A percentile compares a stretch with the other conserved stretches of the same genome.
Conservation (phyloP, 2,329 filamentous ascomycete species). For the Hymenoscyphus fructigenus region DNA sequence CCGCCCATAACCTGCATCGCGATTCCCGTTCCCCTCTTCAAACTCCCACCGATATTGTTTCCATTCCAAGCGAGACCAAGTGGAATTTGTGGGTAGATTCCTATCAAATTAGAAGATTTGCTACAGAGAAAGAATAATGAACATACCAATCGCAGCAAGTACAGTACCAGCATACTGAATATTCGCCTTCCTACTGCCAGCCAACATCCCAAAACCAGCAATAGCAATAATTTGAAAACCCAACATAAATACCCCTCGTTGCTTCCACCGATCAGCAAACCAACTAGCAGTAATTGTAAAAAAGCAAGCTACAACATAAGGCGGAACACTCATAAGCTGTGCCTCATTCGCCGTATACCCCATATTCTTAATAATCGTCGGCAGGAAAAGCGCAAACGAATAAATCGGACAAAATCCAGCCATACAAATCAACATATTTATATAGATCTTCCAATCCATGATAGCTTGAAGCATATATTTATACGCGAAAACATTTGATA, state of each 20-base stretch:
- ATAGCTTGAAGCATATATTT: slow-evolving; percentile 58
- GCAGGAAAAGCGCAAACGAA: slow-evolving; percentile 43
- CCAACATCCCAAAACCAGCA: slow-evolving; percentile 74
- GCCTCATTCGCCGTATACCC: slow-evolving; percentile 55
- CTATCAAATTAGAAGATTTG: slow-evolving; percentile 36
- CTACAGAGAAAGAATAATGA: no score
- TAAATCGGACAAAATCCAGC: slow-evolving; percentile 53
- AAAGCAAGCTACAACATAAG: slow-evolving; percentile 62
- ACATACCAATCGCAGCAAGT: slow-evolving; percentile 63
- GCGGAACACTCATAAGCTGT: slow-evolving; percentile 49
- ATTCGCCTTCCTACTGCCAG: slow-evolving; percentile 59
- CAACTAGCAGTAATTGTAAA: slow-evolving; percentile 69
- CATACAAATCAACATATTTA: slow-evolving; percentile 54
- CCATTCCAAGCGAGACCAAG: slow-evolving; percentile 84
- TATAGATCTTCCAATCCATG: slow-evolving; percentile 54
- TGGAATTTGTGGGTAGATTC: slow-evolving; percentile 80
- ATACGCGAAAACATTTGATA: slow-evolving; percentile 61
- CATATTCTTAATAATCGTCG: slow-evolving; percentile 47
- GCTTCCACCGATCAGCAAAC: slow-evolving; percentile 68
- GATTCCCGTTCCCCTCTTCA: slow-evolving; percentile 83
- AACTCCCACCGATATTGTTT: slow-evolving; percentile 88
- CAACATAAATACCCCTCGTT: slow-evolving; percentile 72
- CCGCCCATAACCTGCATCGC: slow-evolving; percentile 90
- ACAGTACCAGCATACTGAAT: slow-evolving; percentile 83
- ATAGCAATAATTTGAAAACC: slow-evolving; percentile 67